Evolutionary conservation across 495 filamentous ascomycete species (phyloP).

Genomic region (Podospora tetraspora): DNA sequence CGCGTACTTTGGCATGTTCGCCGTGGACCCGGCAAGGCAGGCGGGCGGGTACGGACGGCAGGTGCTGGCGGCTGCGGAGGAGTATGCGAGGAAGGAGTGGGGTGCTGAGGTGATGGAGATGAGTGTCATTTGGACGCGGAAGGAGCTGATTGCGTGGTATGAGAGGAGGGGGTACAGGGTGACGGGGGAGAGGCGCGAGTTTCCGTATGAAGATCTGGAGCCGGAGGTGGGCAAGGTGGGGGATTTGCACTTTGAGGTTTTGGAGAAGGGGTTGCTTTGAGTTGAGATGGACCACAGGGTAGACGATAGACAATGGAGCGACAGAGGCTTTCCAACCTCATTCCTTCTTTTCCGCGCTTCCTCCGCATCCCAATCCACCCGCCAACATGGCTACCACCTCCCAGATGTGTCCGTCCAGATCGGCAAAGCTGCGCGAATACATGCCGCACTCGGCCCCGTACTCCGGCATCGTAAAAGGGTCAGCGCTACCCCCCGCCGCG

Average conservation of each 20-base stretch:
- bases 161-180: constrained; percentile 35
- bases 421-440: constrained; percentile 22
- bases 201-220: constrained; percentile 33
- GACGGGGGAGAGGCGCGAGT: constrained; percentile 37
- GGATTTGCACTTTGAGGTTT: constrained; percentile 38
- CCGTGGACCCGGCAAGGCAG: constrained; percentile 35
- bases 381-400: constrained; percentile 16
- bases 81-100: constrained; percentile 32
- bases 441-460: constrained; percentile 19
- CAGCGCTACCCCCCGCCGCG: constrained; percentile 17
- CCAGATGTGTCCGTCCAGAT: constrained; percentile 26
- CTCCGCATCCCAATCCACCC: background rate
- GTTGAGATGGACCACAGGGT: background rate
- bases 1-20: constrained; percentile 41
- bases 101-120: constrained; percentile 30
- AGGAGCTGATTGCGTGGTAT: constrained; percentile 43
- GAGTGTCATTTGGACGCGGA: constrained; percentile 37
- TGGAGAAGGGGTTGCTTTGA: constrained; percentile 27
- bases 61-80: constrained; percentile 38
- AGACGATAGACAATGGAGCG: background rate
- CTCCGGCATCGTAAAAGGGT: constrained; percentile 16
- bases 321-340: background rate
- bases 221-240: constrained; percentile 29
- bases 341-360: background rate
- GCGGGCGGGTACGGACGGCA: constrained; percentile 37